Percentiles rank a stretch among this genome's conserved stretches.
Conservation (phyloP, 75 land plant genomes). For the Pinus taeda region DNA sequence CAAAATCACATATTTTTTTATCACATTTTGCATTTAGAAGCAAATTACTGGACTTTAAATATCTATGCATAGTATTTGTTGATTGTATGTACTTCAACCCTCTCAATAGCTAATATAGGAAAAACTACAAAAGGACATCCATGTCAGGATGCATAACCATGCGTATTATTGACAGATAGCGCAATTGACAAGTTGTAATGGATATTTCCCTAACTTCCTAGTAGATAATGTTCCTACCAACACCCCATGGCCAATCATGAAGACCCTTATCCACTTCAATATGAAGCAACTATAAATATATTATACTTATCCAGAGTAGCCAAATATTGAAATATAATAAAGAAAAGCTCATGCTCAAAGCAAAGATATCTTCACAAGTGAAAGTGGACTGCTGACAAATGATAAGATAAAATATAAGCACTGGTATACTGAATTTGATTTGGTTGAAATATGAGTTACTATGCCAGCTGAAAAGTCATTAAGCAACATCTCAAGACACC, state of each 20-base stretch:
- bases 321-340: background rate
- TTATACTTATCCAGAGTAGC: background rate
- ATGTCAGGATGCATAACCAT: background rate
- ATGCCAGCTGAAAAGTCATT: background rate
- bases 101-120: conserved; percentile 80
- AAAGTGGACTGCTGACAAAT: background rate
- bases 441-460: background rate
- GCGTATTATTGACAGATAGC: background rate
- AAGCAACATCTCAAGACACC: too few relatives aligned
- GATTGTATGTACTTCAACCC: conserved; percentile 95
- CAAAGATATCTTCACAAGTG: background rate
- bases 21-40: conserved; percentile 94
- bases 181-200: background rate
- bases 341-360: too few relatives aligned
- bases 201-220: background rate
- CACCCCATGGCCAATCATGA: background rate
- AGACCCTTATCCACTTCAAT: background rate
- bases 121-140: conserved; percentile 56
- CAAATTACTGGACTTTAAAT: conserved; percentile 91
- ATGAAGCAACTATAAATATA: too few relatives aligned
- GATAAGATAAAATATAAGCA: background rate
- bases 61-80: conserved; percentile 90
- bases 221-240: background rate
- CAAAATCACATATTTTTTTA: conserved; percentile 90
- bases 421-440: background rate